Conservation (phyloP, 306 rosid species). For the Rubus idaeus region DNA sequence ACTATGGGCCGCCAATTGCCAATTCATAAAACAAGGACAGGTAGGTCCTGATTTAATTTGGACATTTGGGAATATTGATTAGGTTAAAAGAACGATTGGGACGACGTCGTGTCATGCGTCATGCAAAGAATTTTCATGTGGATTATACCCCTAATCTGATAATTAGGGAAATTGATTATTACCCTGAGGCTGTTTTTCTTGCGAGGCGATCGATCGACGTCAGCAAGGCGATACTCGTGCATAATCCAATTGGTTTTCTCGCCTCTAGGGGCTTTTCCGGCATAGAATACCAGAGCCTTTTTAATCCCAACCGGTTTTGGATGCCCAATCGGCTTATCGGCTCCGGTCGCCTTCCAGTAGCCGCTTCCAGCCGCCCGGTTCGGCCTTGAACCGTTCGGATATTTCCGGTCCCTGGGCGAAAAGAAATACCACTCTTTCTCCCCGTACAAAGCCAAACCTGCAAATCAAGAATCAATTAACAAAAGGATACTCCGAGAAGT, state of each 20-base stretch:
- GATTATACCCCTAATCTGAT: constrained; percentile 19
- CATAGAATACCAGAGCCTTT: constrained; percentile 89
- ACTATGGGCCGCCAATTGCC: constrained; percentile 22
- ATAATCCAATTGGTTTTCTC: constrained; percentile 98
- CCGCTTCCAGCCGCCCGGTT: constrained; percentile 96
- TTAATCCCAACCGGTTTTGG: constrained; percentile 91
- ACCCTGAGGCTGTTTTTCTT: constrained; percentile 90
- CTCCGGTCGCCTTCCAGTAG: constrained; percentile 99
- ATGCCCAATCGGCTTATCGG: constrained; percentile 83
- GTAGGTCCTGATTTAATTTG: constrained; percentile 8
- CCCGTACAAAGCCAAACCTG: constrained; percentile 70
- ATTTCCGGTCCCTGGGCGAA: constrained; percentile 82
- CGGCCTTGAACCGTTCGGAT: constrained; percentile 95
- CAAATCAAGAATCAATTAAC: background rate
- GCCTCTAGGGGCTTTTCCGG: constrained; percentile 89
- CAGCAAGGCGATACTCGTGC: constrained; percentile 97
- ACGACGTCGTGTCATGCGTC: background rate
- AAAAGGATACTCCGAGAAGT: no score
- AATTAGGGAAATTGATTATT: background rate
- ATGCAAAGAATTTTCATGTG: background rate
- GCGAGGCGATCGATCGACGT: constrained; percentile 85
- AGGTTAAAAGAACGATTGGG: constrained; percentile 14
- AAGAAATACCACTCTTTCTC: constrained; percentile 98
- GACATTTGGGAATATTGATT: background rate
- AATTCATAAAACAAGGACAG: background rate